Conservation (phyloP, 2,329 filamentous ascomycete species). For the Ilyonectria mors-panacis region DNA sequence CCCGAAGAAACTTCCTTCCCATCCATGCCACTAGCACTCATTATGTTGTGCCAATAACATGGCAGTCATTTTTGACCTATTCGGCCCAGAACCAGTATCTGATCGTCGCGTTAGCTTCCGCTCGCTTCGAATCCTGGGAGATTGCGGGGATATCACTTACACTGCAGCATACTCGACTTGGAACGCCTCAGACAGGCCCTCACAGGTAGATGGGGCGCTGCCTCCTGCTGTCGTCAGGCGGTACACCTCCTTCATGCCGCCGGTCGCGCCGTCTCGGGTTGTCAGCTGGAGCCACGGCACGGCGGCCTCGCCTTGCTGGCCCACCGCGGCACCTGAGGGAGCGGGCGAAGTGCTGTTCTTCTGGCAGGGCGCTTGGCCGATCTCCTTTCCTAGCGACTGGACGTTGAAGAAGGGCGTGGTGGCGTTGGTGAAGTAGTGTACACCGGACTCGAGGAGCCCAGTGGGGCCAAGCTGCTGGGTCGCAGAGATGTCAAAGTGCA, state of each 20-base stretch:
- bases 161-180: slow-evolving; percentile 85
- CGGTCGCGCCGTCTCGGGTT: slow-evolving; percentile 66
- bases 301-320: slow-evolving; percentile 75
- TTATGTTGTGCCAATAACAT: neutral
- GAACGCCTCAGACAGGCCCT: slow-evolving; percentile 74
- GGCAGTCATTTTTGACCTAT: slow-evolving; percentile 2
- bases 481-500: slow-evolving; percentile 73
- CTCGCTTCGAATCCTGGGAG: neutral
- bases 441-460: slow-evolving; percentile 76
- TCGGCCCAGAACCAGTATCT: slow-evolving; percentile 50
- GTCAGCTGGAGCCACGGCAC: slow-evolving; percentile 87
- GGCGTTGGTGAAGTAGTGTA: slow-evolving; percentile 83
- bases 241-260: slow-evolving; percentile 82
- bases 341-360: slow-evolving; percentile 75
- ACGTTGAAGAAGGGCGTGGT: slow-evolving; percentile 87
- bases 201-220: slow-evolving; percentile 79
- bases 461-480: slow-evolving; percentile 66
- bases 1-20: slow-evolving; percentile 17
- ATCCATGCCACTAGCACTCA: slow-evolving; percentile 7
- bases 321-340: slow-evolving; percentile 72
- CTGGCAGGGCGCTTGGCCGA: slow-evolving; percentile 74
- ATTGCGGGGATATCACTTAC: slow-evolving; percentile 70
- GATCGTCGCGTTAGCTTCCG: slow-evolving; percentile 32
- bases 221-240: slow-evolving; percentile 89
- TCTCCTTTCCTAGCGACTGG: slow-evolving; percentile 65